Base-by-base conservation (phyloP, 1,284 basidiomycete species). In the Wallemia hederae region DNA sequence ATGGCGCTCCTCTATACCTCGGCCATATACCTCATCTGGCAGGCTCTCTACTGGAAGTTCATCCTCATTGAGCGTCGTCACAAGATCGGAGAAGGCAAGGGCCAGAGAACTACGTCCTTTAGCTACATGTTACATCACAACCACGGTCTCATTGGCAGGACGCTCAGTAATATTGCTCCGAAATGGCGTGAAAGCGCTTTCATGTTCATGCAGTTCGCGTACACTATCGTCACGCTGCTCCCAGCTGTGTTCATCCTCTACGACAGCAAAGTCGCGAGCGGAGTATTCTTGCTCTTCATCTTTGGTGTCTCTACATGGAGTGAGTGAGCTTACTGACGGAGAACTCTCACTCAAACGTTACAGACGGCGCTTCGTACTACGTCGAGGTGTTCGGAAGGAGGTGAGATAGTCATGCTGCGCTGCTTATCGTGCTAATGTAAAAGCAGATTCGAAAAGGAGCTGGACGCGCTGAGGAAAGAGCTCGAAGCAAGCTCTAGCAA, bases 381-480 rank as follows among this genome's bases (percentile, higher is more conserved):
- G 89, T 94, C 63, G 90, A 96, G 69, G 88, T 92, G 28, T 92
- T 91, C 69, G 88, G 88, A 33, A 79, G 88, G 71, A 91, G 91
- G 86, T 88, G 64, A 65, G 83, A 31, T 58, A 27, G 34, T 62
- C 55, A n/a, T 15, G 5, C 28, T 55, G 27, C 29, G 39, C 27
- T 49, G 62, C 55, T 60, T 27, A 15, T 26, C 27, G n/a, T 29
- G 3, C 34, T 60, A 7, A 49, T 55, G 29, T 59, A 49, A 59
- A 5, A 29, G 27, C 65, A 88, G 86, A 69, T 92, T 92, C 66
- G 88, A 91, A 69, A 79, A 83, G 33, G 88, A 92, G 70, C 74
- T 92, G 15, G 88, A 91, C 67, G 80, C 81, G 1, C 71, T 92
- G 29, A 80, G 88, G 55, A 89, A 86, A 70, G 88, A 91, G 67